Conservation (phyloP, 176 grass and related monocot species). For the Aegilops umbellulata region DNA sequence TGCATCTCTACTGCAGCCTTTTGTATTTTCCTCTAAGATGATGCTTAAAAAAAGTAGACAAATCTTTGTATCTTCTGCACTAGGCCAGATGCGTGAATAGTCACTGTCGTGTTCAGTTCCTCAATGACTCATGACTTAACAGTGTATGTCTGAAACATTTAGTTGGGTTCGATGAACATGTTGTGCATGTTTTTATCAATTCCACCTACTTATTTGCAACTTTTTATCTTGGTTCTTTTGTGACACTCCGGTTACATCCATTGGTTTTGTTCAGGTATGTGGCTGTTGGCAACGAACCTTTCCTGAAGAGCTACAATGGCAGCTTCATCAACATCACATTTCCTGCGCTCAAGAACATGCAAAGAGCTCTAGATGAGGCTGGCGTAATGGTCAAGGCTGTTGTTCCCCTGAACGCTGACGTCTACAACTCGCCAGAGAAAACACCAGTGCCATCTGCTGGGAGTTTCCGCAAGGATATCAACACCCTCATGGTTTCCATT, state of each 20-base stretch:
- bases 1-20: not conserved
- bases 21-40: not conserved
- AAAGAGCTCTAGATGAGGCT: slow-evolving; percentile 65
- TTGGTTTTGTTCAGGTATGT: slow-evolving; percentile 59
- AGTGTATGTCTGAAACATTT: not conserved
- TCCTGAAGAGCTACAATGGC: slow-evolving; percentile 71
- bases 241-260: not conserved
- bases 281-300: slow-evolving; percentile 88
- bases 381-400: slow-evolving; percentile 63
- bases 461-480: slow-evolving; percentile 69
- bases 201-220: not conserved
- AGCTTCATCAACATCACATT: slow-evolving; percentile 67
- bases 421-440: slow-evolving; percentile 70
- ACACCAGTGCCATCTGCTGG: slow-evolving; percentile 76
- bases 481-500: slow-evolving; percentile 63
- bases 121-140: not conserved
- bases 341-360: slow-evolving; percentile 78
- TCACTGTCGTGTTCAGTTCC: not conserved
- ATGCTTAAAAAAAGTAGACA: not conserved
- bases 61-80: not conserved
- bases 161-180: not conserved
- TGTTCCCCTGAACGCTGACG: slow-evolving; percentile 75
- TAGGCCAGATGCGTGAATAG: not conserved
- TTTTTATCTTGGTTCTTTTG: slow-evolving; percentile 1
- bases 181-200: not conserved